phyloP scores from a whole-genome alignment of 345 rosid genomes.

The Eutrema yunnanense region DNA sequence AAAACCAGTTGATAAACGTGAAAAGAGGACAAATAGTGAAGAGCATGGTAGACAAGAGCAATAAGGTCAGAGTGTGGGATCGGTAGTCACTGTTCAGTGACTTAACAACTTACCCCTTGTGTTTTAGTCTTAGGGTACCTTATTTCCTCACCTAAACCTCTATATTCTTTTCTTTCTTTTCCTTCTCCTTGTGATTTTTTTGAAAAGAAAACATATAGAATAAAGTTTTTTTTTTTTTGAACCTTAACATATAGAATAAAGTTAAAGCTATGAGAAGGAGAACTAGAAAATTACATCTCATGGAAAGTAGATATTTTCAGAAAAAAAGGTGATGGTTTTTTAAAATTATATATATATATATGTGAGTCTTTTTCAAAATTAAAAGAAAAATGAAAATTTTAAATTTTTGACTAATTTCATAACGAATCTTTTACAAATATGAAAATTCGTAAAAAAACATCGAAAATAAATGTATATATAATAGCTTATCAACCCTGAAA shows the following conservation, averaged over 20 bases:
- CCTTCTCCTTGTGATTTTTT: background rate
- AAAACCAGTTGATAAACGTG: background rate
- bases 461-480: too few relatives aligned
- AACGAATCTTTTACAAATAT: too few relatives aligned
- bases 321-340: background rate
- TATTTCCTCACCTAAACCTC: conserved; percentile 13
- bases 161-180: background rate
- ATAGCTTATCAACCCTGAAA: background rate
- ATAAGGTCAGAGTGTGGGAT: conserved; percentile 24
- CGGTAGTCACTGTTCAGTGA: conserved; percentile 9
- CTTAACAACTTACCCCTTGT: background rate
- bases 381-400: too few relatives aligned
- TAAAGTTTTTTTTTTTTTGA: too few relatives aligned
- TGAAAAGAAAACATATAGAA: background rate
- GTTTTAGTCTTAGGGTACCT: conserved; percentile 13
- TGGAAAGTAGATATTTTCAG: background rate
- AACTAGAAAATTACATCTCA: background rate
- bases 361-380: background rate
- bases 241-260: background rate
- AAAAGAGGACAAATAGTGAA: conserved; percentile 9
- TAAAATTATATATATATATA: too few relatives aligned
- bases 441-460: too few relatives aligned
- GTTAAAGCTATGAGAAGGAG: background rate
- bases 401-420: too few relatives aligned
- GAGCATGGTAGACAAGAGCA: conserved; percentile 29